A percentile compares a stretch with the other conserved stretches of the same genome.
Evolutionary conservation across 345 rosid genomes (phyloP).

Genomic region (Linum usitatissimum): DNA sequence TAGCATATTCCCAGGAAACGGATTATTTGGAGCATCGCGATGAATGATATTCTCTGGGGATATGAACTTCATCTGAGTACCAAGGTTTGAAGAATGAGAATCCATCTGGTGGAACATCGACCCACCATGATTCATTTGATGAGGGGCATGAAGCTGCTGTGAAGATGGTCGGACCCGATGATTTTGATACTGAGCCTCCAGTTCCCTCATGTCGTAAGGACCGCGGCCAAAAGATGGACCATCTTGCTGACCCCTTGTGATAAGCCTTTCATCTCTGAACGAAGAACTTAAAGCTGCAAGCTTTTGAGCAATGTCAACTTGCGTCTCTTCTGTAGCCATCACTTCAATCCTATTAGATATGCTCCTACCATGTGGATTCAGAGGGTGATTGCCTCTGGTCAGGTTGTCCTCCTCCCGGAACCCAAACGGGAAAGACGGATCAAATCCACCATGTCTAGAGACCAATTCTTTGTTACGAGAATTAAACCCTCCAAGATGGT

Average conservation of each 20-base stretch:
- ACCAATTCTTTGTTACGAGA: slow-evolving; percentile 31
- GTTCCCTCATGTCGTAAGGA: slow-evolving; percentile 39
- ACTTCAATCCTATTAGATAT: slow-evolving; percentile 37
- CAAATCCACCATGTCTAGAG: slow-evolving; percentile 27
- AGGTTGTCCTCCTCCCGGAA: slow-evolving; percentile 54
- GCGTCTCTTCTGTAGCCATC: slow-evolving; percentile 24
- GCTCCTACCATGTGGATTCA: slow-evolving; percentile 27
- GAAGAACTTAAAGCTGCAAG: slow-evolving; percentile 47
- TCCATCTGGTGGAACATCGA: slow-evolving; percentile 42
- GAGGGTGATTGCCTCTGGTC: slow-evolving; percentile 24
- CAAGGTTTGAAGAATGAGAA: slow-evolving; percentile 34
- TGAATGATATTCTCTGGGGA: slow-evolving; percentile 40
- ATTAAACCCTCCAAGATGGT: slow-evolving; percentile 32
- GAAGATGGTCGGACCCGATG: slow-evolving; percentile 33
- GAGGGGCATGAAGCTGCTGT: slow-evolving; percentile 39
- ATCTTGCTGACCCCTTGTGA: slow-evolving; percentile 38
- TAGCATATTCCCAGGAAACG: slow-evolving; percentile 41
- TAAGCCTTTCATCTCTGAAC: slow-evolving; percentile 44
- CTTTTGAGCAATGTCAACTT: slow-evolving; percentile 47
- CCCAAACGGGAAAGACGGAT: slow-evolving; percentile 17
- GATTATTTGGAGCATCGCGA: slow-evolving; percentile 47
- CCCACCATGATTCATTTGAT: slow-evolving; percentile 49
- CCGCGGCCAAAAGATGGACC: slow-evolving; percentile 37
- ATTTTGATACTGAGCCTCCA: slow-evolving; percentile 33
- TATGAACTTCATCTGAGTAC: slow-evolving; percentile 51